Base-by-base conservation (phyloP, 2,329 filamentous ascomycete genomes). In the Geosmithia flava region DNA sequence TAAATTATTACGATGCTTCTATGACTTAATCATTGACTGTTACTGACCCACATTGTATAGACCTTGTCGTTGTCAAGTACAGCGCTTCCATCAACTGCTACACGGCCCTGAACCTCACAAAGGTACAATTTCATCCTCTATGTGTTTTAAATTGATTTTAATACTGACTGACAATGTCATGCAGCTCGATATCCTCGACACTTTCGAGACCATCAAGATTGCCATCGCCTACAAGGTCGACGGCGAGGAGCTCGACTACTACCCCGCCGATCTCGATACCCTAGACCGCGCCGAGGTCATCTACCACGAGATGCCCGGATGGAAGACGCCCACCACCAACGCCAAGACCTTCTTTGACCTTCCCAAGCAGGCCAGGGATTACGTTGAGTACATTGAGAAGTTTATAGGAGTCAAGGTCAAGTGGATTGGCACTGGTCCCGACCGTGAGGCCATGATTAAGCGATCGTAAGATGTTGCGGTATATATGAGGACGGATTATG, bases 141-240 rank as follows among this genome's bases (percentile, higher is more conserved):
- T 15, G 11, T 5, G 23, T n/a, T 40, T 47, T 27, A 47, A 17
- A 7, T 49, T 48, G 19, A 47, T 46, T 46, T 47, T 53, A 20
- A 42, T 20, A 13, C 33, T 48, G 47, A 47, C 51, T 49, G 13
- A 53, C n/a, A n/a, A n/a, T n/a, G n/a, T n/a, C n/a, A n/a, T n/a
- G n/a, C n/a, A n/a, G 51, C 56, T 60, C 20, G 58, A 59, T 41
- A 74, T 88, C 39, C 72, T 89, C 16, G 85, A 89, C 60, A 77
- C 77, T 30, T 88, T 95, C 61, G 71, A 77, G 10, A 81, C 80
- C 58, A 76, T 94, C 65, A 85, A 89, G 63, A 72, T 87, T 46
- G 85, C 84, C 17, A 77, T 84, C 15, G 80, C 78, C 2, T 95
- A 95, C 68, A 20, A 72, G 56, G 62, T 58, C 44, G 54, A 62